Evolutionary conservation across 257 asterid genomes (phyloP).

Genomic region (Nicotiana otophora): DNA sequence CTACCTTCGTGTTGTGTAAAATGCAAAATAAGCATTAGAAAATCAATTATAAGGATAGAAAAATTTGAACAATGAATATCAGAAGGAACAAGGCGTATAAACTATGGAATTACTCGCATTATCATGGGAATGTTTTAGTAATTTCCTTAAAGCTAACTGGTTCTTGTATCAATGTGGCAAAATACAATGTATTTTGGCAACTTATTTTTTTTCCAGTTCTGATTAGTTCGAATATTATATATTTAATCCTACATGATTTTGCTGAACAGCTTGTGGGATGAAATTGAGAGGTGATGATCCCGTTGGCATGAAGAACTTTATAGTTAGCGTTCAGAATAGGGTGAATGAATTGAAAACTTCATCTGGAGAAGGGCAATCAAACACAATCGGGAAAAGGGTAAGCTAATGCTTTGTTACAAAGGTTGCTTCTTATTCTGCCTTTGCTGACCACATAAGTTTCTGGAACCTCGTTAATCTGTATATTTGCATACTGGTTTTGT

Average conservation of each 20-base stretch:
- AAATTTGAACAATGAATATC: neutral
- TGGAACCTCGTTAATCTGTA: neutral
- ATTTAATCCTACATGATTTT: neutral
- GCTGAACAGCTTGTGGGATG: slow-evolving; percentile 87
- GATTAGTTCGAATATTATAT: neutral
- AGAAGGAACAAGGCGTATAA: neutral
- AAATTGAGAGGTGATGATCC: slow-evolving; percentile 93
- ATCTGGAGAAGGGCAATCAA: slow-evolving; percentile 51
- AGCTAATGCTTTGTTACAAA: slow-evolving; percentile 4
- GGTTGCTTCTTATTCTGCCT: neutral
- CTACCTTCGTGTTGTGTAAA: neutral
- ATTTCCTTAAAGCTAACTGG: neutral
- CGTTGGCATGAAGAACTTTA: slow-evolving; percentile 77
- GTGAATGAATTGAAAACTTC: slow-evolving; percentile 72
- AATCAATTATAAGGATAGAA: neutral
- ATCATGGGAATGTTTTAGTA: neutral
- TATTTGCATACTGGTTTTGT: slow-evolving; percentile 4
- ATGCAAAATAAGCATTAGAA: neutral
- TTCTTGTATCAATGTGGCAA: neutral
- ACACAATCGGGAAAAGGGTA: slow-evolving; percentile 64
- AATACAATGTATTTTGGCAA: neutral
- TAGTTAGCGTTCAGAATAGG: slow-evolving; percentile 65
- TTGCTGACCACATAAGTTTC: neutral
- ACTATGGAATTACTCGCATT: neutral
- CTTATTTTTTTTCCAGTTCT: neutral